Evolutionary conservation across 768 basidiomycete species (phyloP).

Genomic region (Boletus vinaceobasis): DNA sequence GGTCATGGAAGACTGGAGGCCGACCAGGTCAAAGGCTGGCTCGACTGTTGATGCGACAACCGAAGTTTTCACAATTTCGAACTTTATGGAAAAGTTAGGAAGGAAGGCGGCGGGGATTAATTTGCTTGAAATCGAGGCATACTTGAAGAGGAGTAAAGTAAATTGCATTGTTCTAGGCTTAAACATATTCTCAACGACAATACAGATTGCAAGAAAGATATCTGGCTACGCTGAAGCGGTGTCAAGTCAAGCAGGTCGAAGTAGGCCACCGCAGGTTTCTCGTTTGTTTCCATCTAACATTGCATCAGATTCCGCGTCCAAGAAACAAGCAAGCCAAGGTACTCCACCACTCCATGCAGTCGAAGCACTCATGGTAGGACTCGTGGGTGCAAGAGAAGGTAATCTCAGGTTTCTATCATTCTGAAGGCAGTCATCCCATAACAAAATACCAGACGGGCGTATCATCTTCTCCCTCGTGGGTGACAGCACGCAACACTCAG

Average conservation of each 20-base stretch:
- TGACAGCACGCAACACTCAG: constrained; percentile 31
- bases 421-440: background rate
- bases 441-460: constrained; percentile 62
- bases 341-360: constrained; percentile 78
- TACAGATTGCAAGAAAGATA: constrained; percentile 71
- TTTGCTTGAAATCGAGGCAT: constrained; percentile 75
- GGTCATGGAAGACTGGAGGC: constrained; percentile 53
- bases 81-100: constrained; percentile 64
- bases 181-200: background rate
- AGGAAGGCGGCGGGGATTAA: constrained; percentile 73
- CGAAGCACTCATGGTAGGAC: constrained; percentile 72
- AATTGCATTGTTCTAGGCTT: constrained; percentile 35
- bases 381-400: constrained; percentile 81
- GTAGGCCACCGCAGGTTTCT: constrained; percentile 7
- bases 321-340: constrained; percentile 30
- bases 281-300: background rate
- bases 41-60: constrained; percentile 21
- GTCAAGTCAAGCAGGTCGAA: constrained; percentile 39
- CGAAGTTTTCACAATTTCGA: constrained; percentile 68
- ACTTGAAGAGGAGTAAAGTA: constrained; percentile 84
- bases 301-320: constrained; percentile 4
- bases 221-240: constrained; percentile 77
- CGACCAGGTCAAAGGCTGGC: constrained; percentile 17
- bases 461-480: constrained; percentile 55
- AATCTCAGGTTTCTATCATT: background rate